Evolutionary conservation across 495 filamentous ascomycete species (phyloP), one percentile per base, ranked within the genome.

Genomic region (Aspergillus affinis): DNA sequence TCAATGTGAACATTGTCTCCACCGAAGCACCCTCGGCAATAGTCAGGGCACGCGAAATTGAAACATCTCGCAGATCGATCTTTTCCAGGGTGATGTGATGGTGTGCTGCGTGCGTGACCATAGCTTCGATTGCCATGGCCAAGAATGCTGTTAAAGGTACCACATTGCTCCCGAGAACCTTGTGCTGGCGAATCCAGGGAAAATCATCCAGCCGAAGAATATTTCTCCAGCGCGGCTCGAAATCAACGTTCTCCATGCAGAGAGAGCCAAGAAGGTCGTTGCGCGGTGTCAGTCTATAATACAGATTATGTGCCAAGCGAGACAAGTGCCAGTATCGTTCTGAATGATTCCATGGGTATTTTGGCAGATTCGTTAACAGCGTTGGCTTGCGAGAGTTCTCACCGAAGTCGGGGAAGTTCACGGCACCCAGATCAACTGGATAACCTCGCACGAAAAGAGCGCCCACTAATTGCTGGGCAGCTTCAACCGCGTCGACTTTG

Each of bases 121-220:
- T 72, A 0, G 81, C 82, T 55, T 85, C 82, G 20, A 78, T 72
- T 0, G 72, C 78, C 75, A 85, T 83, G 4, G 79, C 67, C 0
- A 84, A 61, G 58, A 77, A 82, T 2, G 78, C 81, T 44, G 82
- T 79, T 57, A 74, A 75, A 0, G 83, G 83, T 57, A 80, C 81
- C 4, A 86, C 72, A 27, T 68, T 64, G 51, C 65, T 66, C 15
- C 60, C 69, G 19, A 79, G 71, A 15, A 82, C 75, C 69, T 73
- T 75, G 61, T 84, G 84, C 65, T 71, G 77, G 65, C 36, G 48
- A 5, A 75, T 65, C 72, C 72, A 75, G 0, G 73, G 72, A 18
- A 72, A 64, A n/a, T 74, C 72, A 45, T 68, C 67, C 3, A 61
- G 62, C 1, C 66, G 66, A 48, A 75, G 61, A 21, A 67, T 57